A percentile compares a stretch with the other conserved stretches of the same genome.
phyloP scores from a whole-genome alignment of 768 basidiomycete genomes.

The Tephrocybe sp. region DNA sequence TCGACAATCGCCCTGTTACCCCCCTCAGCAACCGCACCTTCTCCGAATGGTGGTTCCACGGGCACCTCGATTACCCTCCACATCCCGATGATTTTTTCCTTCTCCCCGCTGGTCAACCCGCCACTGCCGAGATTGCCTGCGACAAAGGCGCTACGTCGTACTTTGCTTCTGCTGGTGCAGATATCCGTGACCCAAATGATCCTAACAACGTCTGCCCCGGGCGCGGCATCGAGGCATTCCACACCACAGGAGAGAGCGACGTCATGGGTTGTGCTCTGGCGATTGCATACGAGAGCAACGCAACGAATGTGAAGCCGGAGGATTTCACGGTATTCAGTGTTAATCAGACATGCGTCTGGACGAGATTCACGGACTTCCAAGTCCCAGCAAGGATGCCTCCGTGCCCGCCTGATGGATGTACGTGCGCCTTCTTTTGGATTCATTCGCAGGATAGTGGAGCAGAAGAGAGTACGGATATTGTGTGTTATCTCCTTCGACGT shows the following conservation, averaged over 20 bases:
- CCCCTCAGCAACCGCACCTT: slow-evolving; percentile 50
- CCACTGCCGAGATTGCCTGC: slow-evolving; percentile 55
- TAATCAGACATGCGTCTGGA: slow-evolving; percentile 77
- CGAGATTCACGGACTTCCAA: slow-evolving; percentile 64
- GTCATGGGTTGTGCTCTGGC: slow-evolving; percentile 66
- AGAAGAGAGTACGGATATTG: slow-evolving; percentile 54
- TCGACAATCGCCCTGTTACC: slow-evolving; percentile 65
- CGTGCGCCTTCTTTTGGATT: slow-evolving; percentile 77
- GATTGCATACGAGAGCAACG: slow-evolving; percentile 75
- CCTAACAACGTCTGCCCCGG: slow-evolving; percentile 55
- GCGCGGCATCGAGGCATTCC: slow-evolving; percentile 43
- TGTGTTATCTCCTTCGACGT: no score
- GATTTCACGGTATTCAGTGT: slow-evolving; percentile 76
- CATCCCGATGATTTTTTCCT: slow-evolving; percentile 55
- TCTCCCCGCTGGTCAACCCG: slow-evolving; percentile 57
- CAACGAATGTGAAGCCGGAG: slow-evolving; percentile 53
- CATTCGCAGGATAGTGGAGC: slow-evolving; percentile 62
- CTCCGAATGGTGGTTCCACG: slow-evolving; percentile 64
- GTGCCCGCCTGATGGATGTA: slow-evolving; percentile 62
- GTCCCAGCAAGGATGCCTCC: slow-evolving; percentile 70
- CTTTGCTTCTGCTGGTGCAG: slow-evolving; percentile 52
- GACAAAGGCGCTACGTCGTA: slow-evolving; percentile 62
- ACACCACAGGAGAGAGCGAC: slow-evolving; percentile 55
- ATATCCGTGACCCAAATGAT: slow-evolving; percentile 47
- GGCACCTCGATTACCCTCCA: slow-evolving; percentile 59